Percentiles rank a stretch among this genome's conserved stretches.
phyloP scores from a whole-genome alignment of 345 rosid genomes.

The Moringa oleifera region DNA sequence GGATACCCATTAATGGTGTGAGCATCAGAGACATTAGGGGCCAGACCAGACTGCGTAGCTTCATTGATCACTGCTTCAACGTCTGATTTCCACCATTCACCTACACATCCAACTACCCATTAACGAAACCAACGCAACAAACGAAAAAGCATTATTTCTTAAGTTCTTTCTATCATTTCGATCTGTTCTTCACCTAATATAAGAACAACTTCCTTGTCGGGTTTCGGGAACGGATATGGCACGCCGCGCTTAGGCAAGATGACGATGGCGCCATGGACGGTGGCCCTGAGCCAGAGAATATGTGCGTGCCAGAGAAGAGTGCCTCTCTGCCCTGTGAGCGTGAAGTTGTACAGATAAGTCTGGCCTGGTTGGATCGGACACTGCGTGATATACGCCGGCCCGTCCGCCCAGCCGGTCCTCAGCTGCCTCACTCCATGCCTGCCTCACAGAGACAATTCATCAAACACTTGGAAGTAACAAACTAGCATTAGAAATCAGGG shows the following conservation, averaged over 20 bases:
- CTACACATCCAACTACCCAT: conserved; percentile 15
- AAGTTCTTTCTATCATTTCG: too few species aligned
- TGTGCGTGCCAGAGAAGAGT: conserved; percentile 88
- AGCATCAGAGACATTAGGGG: conserved; percentile 89
- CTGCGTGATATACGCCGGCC: conserved; percentile 90
- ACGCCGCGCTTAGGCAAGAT: conserved; percentile 75
- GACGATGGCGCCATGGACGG: conserved; percentile 80
- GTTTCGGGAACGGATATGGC: conserved; percentile 84
- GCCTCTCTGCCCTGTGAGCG: conserved; percentile 73
- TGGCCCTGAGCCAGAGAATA: conserved; percentile 90
- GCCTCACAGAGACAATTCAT: neutral
- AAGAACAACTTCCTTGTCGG: conserved; percentile 52
- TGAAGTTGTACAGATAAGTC: conserved; percentile 62
- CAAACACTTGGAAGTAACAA: neutral
- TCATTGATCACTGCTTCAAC: conserved; percentile 68
- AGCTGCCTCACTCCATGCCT: conserved; percentile 87
- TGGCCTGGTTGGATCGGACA: conserved; percentile 86
- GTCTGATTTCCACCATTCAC: conserved; percentile 98
- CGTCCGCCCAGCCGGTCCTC: conserved; percentile 85
- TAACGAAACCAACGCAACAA: too few species aligned
- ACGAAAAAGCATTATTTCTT: too few species aligned
- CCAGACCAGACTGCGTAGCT: conserved; percentile 63
- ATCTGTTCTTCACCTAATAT: conserved; percentile 46
- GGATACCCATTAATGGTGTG: conserved; percentile 85
- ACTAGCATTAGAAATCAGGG: neutral